Base-by-base conservation (phyloP, 2,329 filamentous ascomycete genomes). In the Coniella lustricola region DNA sequence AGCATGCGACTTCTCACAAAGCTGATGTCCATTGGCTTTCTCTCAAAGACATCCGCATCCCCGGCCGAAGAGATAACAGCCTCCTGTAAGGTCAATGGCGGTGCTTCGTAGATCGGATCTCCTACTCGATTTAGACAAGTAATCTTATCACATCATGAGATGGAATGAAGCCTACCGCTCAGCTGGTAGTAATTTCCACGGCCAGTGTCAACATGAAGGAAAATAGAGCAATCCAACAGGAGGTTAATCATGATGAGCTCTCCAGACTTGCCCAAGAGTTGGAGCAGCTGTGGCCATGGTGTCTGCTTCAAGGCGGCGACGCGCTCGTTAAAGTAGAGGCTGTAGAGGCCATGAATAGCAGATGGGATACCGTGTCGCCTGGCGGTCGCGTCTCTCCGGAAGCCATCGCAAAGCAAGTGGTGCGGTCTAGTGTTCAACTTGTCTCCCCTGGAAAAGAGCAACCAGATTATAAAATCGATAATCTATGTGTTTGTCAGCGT, bases 351-450 rank as follows among this genome's bases (percentile, higher is more conserved):
- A 0, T 82, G 84, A 36, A 93, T 82, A 13, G 44, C 36, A 36
- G 41, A 39, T 3, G 25, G n/a, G 3, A n/a, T 29, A 20, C 32
- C 41, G 21, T 63, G 66, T 16, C 29, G 56, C 60, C 54, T 50
- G 4, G 49, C 50, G 31, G 56, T 56, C 21, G 55, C 38, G 47
- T 67, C 62, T 56, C 74, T 79, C 57, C 84, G 80, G 58, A 84
- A 95, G 20, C 91, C 91, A 70, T 95, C 84, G 57, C 88, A 90
- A 4, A 98, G 76, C 4, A 95, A 60, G 66, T 96, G 87, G 44
- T 79, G 76, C 2, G 85, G 83, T 59, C 76, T 78, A 43, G 71
- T 64, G 50, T 65, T 67, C 22, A 64, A 59, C 17, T 62, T 62
- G 29, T 72, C 68, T 14, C 71, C 66, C 56, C 77, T 74, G 12